Base-by-base conservation (phyloP, 1,284 basidiomycete species). In the Heliocybe sulcata region DNA sequence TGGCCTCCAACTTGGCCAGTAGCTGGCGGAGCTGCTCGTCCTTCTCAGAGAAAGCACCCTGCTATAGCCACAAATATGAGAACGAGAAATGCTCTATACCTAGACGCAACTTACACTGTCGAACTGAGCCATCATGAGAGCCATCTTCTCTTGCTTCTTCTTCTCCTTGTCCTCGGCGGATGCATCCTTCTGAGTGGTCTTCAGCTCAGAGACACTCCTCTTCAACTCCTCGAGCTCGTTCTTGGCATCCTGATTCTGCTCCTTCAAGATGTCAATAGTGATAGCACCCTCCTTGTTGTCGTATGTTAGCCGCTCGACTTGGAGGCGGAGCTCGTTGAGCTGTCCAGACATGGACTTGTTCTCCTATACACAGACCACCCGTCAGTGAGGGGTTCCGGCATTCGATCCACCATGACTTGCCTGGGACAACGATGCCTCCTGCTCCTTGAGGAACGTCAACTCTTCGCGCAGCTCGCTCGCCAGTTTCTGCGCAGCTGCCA, bases 121-220 rank as follows among this genome's bases (percentile, higher is more conserved):
- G 65, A 99, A 97, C 72, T 97, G 96, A 58, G 95, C 93, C 95
- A 99, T 98, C 94, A 99, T 97, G 62, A 96, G 79, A n/a, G 92
- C 94, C 90, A 99, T 94, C 81, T 97, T 97, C 75, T 98, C 96
- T 65, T 97, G 94, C 73, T 98, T 99, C 71, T 93, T 87, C 78
- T 94, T 96, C 78, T 99, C 96, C 76, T 97, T 98, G 68, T 96
- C 96, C 69, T 98, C 96, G 23, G 85, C 82, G 29, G 85, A 86
- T 6, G 47, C 47, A 63, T 95, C 92, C 75, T 92, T 94, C 70
- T 94, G 90, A 27, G 83, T 80, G 25, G 77, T 75, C 72, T 89
- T 92, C 63, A 94, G 74, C 54, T 94, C 91, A 26, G 82, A 75
- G 57, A 95, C 84, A 63, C 85, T 82, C 67, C 85, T 87, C 74